phyloP scores from a whole-genome alignment of 441 rosid species.

The Daphne laureola region DNA sequence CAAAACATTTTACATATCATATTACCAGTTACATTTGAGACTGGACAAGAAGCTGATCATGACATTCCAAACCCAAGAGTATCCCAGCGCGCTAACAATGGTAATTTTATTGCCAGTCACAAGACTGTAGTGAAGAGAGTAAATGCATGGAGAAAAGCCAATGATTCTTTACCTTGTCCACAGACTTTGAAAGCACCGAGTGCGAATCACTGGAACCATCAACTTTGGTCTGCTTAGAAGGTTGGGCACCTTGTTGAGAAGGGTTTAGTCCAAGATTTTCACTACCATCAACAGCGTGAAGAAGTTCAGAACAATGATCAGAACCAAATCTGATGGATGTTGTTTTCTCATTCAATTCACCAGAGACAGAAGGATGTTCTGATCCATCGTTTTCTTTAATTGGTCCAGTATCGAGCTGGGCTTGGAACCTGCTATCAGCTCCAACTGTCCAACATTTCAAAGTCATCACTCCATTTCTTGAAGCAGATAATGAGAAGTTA shows the following conservation, averaged over 20 bases:
- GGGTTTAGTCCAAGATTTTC: constrained; percentile 5
- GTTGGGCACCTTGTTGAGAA: constrained; percentile 9
- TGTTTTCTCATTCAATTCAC: constrained; percentile 14
- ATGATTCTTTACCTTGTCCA: constrained; percentile 26
- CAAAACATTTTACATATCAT: constrained; percentile 1
- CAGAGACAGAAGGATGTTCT: constrained; percentile 10
- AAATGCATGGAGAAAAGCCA: neutral
- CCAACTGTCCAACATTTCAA: constrained; percentile 18
- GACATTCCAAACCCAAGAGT: constrained; percentile 23
- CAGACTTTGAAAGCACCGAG: constrained; percentile 18
- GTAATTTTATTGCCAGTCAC: constrained; percentile 1
- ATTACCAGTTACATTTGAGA: constrained; percentile 18
- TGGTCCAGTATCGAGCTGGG: constrained; percentile 39
- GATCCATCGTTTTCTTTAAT: constrained; percentile 19
- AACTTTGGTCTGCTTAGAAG: constrained; percentile 13
- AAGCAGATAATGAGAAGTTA: neutral
- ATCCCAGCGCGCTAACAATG: constrained; percentile 35
- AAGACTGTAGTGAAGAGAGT: constrained; percentile 1
- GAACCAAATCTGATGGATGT: constrained; percentile 3
- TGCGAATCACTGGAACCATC: constrained; percentile 17
- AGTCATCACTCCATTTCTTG: neutral
- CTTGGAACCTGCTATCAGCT: constrained; percentile 54
- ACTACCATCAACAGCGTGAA: constrained; percentile 10
- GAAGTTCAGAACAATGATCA: constrained; percentile 3
- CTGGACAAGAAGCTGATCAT: constrained; percentile 21